Base-by-base conservation (phyloP, 192 early-diverging fungal genomes). In the Anaeromyces robustus region DNA sequence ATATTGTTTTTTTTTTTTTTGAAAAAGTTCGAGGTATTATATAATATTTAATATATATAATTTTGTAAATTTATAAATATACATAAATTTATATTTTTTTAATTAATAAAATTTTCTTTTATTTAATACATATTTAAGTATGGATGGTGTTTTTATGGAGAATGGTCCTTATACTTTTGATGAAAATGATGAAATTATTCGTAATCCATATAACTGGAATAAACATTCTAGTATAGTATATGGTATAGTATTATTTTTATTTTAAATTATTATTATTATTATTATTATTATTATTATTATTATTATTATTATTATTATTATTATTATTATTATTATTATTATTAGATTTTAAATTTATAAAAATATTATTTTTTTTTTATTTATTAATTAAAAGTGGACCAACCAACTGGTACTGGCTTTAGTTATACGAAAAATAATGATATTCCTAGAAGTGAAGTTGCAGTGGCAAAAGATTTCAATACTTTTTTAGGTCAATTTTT, bases 81-180 rank as follows among this genome's bases (percentile, higher is more conserved):
- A 41, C 1, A 16, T 43, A 41, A n/a, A 6, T 59, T 12, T 37
- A 30, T 31, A 79, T 12, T 81, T 29, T 22, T 29, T 37, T 31
- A 77, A 4, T 14, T 39, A 41, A n/a, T 41, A 17, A 43, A 26
- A 19, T 79, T 30, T n/a, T n/a, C n/a, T n/a, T n/a, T n/a, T n/a
- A n/a, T n/a, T n/a, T n/a, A n/a, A n/a, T n/a, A 28, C 37, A 29
- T 80, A 79, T 32, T 79, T 82, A 39, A 90, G 89, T 78, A 87
- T 92, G 82, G 90, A 91, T 81, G 92, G 92, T 30, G 86, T 91
- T 79, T 88, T 92, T 77, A 84, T 92, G 85, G 92, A 92, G 81
- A 92, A 91, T 84, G 89, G 90, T 5, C 90, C 89, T 26, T 92
- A 87, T 81, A 82, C 86, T 80, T 86, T 92, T 77, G 77, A 77